Evolutionary conservation across 768 basidiomycete genomes (phyloP), one percentile per base, ranked within the genome.

Genomic region (Russula earlei): DNA sequence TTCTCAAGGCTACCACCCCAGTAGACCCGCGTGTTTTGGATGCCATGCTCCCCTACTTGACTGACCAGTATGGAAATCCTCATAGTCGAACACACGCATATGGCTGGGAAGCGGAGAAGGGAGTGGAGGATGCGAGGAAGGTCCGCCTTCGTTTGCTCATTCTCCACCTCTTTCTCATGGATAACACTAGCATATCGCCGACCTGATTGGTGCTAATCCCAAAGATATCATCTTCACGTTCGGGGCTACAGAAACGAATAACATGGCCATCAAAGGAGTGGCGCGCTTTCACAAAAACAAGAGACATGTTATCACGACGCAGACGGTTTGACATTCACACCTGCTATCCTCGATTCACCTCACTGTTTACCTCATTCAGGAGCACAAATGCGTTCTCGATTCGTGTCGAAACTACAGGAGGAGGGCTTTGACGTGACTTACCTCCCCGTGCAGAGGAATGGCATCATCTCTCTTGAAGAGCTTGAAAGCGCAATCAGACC

Each of bases 361-460:
- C 31, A 37, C n/a, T 25, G 19, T 52, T 31, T 22, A 5, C 25
- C 6, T 50, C 37, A 19, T n/a, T 34, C 63, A 93, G 87, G 96
- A 99, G 70, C 96, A 99, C 72, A 99, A 99, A 77, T 99, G 96
- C 68, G 96, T 99, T 0, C 79, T 98, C 46, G 96, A 99, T 70
- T 98, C 95, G 4, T 98, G 93, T 73, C 82, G 96, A 66, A 90
- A 68, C 80, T 99, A 7, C 80, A 87, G 19, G 94, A 97, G 69
- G 93, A 98, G 72, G 96, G 95, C 4, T 98, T 97, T 70, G 95
- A 98, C 49, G 77, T 98, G 55, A 98, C 96, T 12, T 99, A 98
- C 71, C 78, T 99, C n/a, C 93, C 95, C 2, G 96, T 98, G 22
- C 79, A 90, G 64, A 68, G 76, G 24, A 91, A 92, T 67, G 96